Conservation (phyloP, 148 eudicot species). For the Rhododendron williamsianum region DNA sequence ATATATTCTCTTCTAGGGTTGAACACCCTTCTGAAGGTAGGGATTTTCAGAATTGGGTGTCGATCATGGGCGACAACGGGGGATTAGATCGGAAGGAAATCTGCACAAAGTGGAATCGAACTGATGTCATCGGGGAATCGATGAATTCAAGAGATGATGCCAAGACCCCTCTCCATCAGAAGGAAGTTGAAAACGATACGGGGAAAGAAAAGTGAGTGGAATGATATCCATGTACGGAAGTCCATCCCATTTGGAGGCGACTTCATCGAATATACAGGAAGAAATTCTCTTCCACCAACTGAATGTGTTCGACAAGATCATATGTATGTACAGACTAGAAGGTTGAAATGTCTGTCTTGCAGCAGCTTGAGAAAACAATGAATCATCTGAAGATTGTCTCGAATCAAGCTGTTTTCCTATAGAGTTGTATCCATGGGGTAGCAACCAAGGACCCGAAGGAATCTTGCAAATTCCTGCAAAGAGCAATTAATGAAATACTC, state of each 20-base stretch:
- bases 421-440: slow-evolving; percentile 58
- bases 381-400: neutral
- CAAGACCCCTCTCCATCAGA: neutral
- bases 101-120: too few relatives aligned
- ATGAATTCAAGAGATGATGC: neutral
- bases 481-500: neutral
- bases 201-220: neutral
- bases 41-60: neutral
- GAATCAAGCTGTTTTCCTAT: neutral
- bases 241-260: neutral
- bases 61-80: neutral
- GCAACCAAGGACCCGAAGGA: slow-evolving; percentile 87
- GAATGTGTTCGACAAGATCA: neutral
- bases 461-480: slow-evolving; percentile 80
- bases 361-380: neutral
- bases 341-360: neutral
- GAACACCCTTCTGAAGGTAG: neutral
- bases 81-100: neutral
- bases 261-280: neutral
- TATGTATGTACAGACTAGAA: neutral
- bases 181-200: slow-evolving; percentile 1
- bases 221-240: neutral
- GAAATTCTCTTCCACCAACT: neutral
- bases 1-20: neutral
- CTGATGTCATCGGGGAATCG: neutral